Conservation (phyloP, 208 protist species). For the Acanthamoeba sp. region DNA sequence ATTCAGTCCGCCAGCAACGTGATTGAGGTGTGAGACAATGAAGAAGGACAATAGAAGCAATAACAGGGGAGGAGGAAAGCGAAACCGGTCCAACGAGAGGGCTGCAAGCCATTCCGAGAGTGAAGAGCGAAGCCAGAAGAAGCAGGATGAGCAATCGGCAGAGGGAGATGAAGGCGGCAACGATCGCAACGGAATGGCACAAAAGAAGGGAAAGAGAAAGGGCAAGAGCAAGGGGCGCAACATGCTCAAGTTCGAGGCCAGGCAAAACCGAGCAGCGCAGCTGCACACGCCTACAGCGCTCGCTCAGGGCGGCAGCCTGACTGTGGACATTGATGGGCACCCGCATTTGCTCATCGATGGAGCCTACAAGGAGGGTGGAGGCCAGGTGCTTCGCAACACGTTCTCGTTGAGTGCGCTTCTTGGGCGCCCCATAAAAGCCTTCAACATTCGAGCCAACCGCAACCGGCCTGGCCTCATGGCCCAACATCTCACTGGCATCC, state of each 20-base stretch:
- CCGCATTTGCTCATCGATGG: constrained; percentile 8
- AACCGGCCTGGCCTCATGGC: constrained; percentile 77
- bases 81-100: neutral
- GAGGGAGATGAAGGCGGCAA: neutral
- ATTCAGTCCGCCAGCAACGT: too few relatives aligned
- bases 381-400: constrained; percentile 83
- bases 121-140: neutral
- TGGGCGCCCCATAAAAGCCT: constrained; percentile 64
- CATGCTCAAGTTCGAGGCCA: constrained; percentile 55
- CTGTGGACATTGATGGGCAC: neutral
- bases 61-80: neutral
- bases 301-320: neutral
- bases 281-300: neutral
- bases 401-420: constrained; percentile 75
- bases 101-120: neutral
- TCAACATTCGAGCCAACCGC: constrained; percentile 82
- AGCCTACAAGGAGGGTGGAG: constrained; percentile 81
- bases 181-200: neutral
- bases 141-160: neutral
- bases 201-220: neutral
- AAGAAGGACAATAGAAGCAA: neutral
- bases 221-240: constrained; percentile 31
- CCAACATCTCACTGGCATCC: constrained; percentile 83
- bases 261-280: neutral
- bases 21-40: too few relatives aligned